Base-by-base conservation (phyloP, 768 basidiomycete species). In the Kwoniella dendrophila region DNA sequence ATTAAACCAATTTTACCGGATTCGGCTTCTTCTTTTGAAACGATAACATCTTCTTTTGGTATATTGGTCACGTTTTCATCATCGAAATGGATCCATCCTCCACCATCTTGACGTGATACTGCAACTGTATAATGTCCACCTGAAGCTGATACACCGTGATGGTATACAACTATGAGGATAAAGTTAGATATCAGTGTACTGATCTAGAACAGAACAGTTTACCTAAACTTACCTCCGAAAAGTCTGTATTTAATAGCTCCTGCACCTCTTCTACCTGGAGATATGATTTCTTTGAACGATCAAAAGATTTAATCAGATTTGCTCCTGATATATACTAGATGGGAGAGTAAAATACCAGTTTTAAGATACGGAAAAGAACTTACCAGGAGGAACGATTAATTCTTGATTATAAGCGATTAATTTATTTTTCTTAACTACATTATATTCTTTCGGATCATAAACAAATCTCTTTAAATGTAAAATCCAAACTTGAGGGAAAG, bases 121-220 rank as follows among this genome's bases (percentile, higher is more conserved):
- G 92, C 89, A 48, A 95, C 85, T 2, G 94, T 98, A 81, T 97
- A 98, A 79, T 97, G 95, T 0, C 95, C 95, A 2, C 93, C 92
- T 0, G 88, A 87, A 0, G 95, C 92, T 6, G 90, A 90, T 29
- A 83, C 82, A 1, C 95, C 95, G 68, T 99, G 94, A 77, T 99
- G 95, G 78, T 97, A 97, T 12, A 97, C 80, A 8, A 87, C 95
- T 90, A 64, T n/a, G n/a, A n/a, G n/a, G n/a, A n/a, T n/a, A n/a
- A n/a, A n/a, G n/a, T n/a, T n/a, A n/a, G n/a, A n/a, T n/a, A n/a
- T n/a, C n/a, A n/a, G n/a, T n/a, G n/a, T n/a, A n/a, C n/a, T n/a
- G n/a, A n/a, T n/a, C n/a, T n/a, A 4, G 2, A 47, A 49, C 27
- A 49, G 24, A n/a, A 20, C 26, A 12, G 44, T 51, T 8, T 36